These are phyloP conservation scores for Nakaseomyces nivariensis DNA, from an alignment of 1,139 yeast species.

Conservation along the genomic window DNA sequence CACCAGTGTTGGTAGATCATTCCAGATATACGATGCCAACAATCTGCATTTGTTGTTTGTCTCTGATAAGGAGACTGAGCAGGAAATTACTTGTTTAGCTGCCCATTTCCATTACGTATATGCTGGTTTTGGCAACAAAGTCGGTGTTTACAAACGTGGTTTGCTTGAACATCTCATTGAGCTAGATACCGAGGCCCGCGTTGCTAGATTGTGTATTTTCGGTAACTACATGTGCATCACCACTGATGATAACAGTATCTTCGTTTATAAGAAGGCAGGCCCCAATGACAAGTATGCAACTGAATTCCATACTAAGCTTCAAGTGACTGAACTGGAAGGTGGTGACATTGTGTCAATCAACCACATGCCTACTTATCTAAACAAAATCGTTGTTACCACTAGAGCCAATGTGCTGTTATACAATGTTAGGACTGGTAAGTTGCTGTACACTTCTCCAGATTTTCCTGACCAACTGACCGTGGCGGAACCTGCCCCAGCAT, in stretches of 20 bases:
- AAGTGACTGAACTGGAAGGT: constrained; percentile 53
- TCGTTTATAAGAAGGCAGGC: constrained; percentile 50
- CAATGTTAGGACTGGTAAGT: constrained; percentile 72
- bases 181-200: constrained; percentile 29
- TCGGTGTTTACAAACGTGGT: constrained; percentile 83
- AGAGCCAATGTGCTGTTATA: constrained; percentile 49
- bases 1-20: constrained; percentile 80
- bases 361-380: constrained; percentile 89
- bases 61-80: constrained; percentile 65
- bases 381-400: constrained; percentile 74
- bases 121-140: constrained; percentile 60
- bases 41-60: constrained; percentile 80
- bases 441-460: constrained; percentile 50
- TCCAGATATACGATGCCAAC: constrained; percentile 90
- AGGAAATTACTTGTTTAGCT: constrained; percentile 58
- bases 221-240: constrained; percentile 72
- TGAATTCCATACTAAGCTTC: constrained; percentile 56
- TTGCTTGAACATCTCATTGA: constrained; percentile 47
- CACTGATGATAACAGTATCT: constrained; percentile 42
- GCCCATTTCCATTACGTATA: constrained; percentile 81
- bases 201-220: constrained; percentile 50
- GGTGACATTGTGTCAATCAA: constrained; percentile 49
- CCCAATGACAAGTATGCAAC: constrained; percentile 41
- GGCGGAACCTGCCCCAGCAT: constrained; percentile 74
- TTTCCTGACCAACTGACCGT: constrained; percentile 46